These are phyloP conservation scores for Solanum pinnatisectum DNA, from an alignment of 257 asterid species.

Conservation along the genomic window DNA sequence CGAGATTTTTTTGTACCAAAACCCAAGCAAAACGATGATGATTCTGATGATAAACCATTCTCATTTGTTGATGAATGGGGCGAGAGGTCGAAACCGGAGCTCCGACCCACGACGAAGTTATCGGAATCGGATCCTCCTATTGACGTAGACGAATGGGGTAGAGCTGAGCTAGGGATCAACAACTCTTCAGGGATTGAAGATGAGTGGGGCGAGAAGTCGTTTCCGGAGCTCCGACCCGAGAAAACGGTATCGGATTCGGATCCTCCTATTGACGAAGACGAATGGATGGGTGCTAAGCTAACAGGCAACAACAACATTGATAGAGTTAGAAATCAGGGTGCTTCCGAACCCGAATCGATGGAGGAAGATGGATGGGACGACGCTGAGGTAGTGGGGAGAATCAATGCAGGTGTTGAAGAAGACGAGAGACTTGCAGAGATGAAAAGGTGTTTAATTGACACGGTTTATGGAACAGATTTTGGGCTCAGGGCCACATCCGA, in stretches of 20 bases:
- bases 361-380: conserved; percentile 68
- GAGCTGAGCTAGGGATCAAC: neutral
- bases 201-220: conserved; percentile 5
- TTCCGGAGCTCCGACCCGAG: conserved; percentile 41
- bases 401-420: neutral
- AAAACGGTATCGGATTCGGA: conserved; percentile 39
- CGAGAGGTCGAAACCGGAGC: conserved; percentile 19
- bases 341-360: neutral
- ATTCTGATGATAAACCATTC: conserved; percentile 10
- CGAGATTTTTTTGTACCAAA: neutral
- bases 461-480: conserved; percentile 65
- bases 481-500: conserved; percentile 71
- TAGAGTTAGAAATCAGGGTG: neutral
- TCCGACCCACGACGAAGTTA: conserved; percentile 4
- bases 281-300: conserved; percentile 57
- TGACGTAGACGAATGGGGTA: neutral
- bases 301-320: neutral
- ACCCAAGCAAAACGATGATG: neutral
- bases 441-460: conserved; percentile 51
- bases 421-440: conserved; percentile 26
- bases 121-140: neutral
- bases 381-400: conserved; percentile 12
- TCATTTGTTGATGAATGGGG: conserved; percentile 76
- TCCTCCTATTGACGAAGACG: conserved; percentile 65
- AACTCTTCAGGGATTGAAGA: neutral